Evolutionary conservation across 345 rosid genomes (phyloP).

Genomic region (Aquilaria malaccensis): DNA sequence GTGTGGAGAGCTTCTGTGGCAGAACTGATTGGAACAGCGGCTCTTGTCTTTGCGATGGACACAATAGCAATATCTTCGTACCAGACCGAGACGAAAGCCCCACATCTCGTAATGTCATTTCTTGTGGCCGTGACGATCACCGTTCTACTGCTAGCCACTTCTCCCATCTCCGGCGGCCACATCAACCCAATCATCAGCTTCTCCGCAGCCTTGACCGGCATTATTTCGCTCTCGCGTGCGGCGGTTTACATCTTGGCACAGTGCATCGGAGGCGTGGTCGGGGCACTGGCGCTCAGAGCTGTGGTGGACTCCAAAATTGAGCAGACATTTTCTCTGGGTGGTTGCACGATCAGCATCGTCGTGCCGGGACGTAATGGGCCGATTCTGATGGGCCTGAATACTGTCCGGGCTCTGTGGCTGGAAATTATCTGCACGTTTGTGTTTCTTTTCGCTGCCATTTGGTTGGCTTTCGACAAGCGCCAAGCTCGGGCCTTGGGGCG

Average conservation of each 20-base stretch:
- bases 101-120: slow-evolving; percentile 31
- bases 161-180: slow-evolving; percentile 45
- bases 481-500: slow-evolving; percentile 32
- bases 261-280: slow-evolving; percentile 31
- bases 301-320: slow-evolving; percentile 26
- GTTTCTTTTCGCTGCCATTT: slow-evolving; percentile 32
- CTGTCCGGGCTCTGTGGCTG: slow-evolving; percentile 16
- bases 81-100: slow-evolving; percentile 21
- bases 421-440: slow-evolving; percentile 39
- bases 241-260: slow-evolving; percentile 35
- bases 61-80: slow-evolving; percentile 26
- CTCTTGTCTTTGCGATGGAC: slow-evolving; percentile 34
- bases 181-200: slow-evolving; percentile 39
- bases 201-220: slow-evolving; percentile 30
- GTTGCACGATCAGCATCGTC: slow-evolving; percentile 28
- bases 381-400: slow-evolving; percentile 9
- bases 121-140: slow-evolving; percentile 22
- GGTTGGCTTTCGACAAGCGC: slow-evolving; percentile 33
- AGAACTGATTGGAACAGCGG: slow-evolving; percentile 46
- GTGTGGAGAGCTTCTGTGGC: slow-evolving; percentile 46
- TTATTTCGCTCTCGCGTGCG: slow-evolving; percentile 29
- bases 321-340: slow-evolving; percentile 33
- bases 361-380: slow-evolving; percentile 16
- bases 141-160: slow-evolving; percentile 30
- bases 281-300: slow-evolving; percentile 18